Conservation (phyloP, 257 asterid genomes). For the Jasminum sambac region DNA sequence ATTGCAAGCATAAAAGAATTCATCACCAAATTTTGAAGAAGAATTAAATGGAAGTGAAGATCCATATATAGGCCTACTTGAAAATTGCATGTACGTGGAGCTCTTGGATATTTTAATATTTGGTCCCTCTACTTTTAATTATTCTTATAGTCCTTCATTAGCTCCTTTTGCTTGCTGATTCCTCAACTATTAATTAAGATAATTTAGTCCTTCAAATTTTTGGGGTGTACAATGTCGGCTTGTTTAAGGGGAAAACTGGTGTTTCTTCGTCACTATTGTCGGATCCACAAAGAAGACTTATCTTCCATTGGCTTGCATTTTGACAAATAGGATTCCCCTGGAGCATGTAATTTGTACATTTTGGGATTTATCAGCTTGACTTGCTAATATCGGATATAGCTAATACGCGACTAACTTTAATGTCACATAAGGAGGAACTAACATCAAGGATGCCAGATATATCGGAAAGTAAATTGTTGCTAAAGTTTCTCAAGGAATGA, state of each 20-base stretch:
- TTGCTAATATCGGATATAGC: background rate
- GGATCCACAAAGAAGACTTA: conserved; percentile 35
- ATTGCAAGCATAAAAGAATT: too few species aligned
- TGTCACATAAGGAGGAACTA: conserved; percentile 49
- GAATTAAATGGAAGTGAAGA: too few species aligned
- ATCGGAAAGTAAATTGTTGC: conserved; percentile 46
- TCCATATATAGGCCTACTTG: too few species aligned
- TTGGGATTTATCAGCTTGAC: background rate
- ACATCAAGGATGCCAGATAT: conserved; percentile 40
- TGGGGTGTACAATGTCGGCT: conserved; percentile 29
- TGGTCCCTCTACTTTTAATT: too few species aligned
- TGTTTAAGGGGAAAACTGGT: conserved; percentile 21
- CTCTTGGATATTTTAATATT: too few species aligned
- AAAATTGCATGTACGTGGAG: too few species aligned
- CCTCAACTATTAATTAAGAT: too few species aligned
- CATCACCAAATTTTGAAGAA: too few species aligned
- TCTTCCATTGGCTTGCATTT: conserved; percentile 40
- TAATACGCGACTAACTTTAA: conserved; percentile 30
- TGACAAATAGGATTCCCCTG: conserved; percentile 47
- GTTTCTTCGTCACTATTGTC: conserved; percentile 24
- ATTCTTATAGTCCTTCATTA: too few species aligned
- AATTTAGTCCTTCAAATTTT: too few species aligned
- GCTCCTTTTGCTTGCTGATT: too few species aligned
- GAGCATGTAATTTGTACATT: conserved; percentile 29
- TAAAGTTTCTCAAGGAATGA: conserved; percentile 44